A percentile compares a stretch with the other conserved stretches of the same genome.
Evolutionary conservation across 352 stramenopile genomes (phyloP).

Genomic region (Thraustotheca clavata): DNA sequence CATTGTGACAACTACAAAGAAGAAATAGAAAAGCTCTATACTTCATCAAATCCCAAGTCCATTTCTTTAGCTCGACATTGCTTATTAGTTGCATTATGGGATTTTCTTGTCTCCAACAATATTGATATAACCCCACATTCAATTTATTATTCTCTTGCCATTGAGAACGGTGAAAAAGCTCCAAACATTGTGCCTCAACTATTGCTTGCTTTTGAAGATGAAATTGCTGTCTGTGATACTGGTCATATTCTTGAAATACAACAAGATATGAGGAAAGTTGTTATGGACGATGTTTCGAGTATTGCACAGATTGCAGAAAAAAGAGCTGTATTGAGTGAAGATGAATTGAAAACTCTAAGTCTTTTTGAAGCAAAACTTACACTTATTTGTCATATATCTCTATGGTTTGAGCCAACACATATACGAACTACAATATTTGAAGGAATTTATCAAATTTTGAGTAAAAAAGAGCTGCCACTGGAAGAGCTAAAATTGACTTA

Average conservation of each 20-base stretch:
- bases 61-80: slow-evolving; percentile 18
- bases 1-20: slow-evolving; percentile 1
- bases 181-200: not conserved
- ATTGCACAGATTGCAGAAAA: slow-evolving; percentile 6
- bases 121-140: not conserved
- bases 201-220: slow-evolving; percentile 5
- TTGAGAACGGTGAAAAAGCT: not conserved
- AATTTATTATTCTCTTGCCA: slow-evolving; percentile 1
- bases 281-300: slow-evolving; percentile 1
- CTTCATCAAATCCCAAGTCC: not conserved
- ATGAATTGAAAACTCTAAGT: not conserved
- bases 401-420: not conserved
- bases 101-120: not conserved
- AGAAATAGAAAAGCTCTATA: slow-evolving; percentile 8
- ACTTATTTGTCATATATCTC: slow-evolving; percentile 1
- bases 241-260: slow-evolving; percentile 12
- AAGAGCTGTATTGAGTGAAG: not conserved
- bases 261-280: slow-evolving; percentile 10
- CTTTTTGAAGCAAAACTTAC: slow-evolving; percentile 8
- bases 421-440: slow-evolving; percentile 9
- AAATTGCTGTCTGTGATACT: not conserved
- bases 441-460: slow-evolving; percentile 2
- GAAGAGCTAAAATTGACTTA: not conserved
- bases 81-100: not conserved
- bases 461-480: not conserved